phyloP scores from a whole-genome alignment of 768 basidiomycete species.

The Suillus occidentalis region DNA sequence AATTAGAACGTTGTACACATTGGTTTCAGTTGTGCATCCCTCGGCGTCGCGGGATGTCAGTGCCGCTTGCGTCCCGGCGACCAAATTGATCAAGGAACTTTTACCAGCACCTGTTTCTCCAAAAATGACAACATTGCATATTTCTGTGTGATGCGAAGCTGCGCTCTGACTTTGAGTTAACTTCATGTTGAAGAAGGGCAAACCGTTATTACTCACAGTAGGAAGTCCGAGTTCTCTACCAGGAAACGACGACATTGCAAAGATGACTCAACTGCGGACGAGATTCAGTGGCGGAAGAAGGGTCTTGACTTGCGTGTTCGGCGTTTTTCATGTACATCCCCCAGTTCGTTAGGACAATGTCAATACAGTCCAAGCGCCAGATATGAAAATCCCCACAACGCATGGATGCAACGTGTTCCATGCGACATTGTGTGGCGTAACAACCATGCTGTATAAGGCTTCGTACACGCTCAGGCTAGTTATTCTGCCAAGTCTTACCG shows the following conservation, averaged over 20 bases:
- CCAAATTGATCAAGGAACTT: constrained; percentile 32
- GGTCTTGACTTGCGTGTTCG: not conserved
- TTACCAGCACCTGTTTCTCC: constrained; percentile 32
- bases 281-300: not conserved
- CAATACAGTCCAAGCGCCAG: not conserved
- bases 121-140: constrained; percentile 27
- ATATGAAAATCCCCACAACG: not conserved
- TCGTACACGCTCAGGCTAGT: not conserved
- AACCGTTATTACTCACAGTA: not conserved
- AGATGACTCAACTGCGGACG: not conserved
- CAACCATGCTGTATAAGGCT: not conserved
- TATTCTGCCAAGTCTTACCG: not conserved
- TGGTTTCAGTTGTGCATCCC: constrained; percentile 24
- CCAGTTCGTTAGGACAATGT: not conserved
- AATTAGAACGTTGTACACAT: not conserved
- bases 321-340: not conserved
- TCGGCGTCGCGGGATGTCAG: constrained; percentile 21
- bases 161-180: not conserved
- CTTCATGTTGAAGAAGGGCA: not conserved
- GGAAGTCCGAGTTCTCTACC: not conserved
- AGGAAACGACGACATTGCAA: not conserved
- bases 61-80: constrained; percentile 24
- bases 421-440: not conserved
- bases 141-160: not conserved
- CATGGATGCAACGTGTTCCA: not conserved